Percentiles rank a stretch among this genome's conserved stretches.
Evolutionary conservation across 2,329 filamentous ascomycete genomes (phyloP).

Genomic region (Cephalotrichum gorgonifer): DNA sequence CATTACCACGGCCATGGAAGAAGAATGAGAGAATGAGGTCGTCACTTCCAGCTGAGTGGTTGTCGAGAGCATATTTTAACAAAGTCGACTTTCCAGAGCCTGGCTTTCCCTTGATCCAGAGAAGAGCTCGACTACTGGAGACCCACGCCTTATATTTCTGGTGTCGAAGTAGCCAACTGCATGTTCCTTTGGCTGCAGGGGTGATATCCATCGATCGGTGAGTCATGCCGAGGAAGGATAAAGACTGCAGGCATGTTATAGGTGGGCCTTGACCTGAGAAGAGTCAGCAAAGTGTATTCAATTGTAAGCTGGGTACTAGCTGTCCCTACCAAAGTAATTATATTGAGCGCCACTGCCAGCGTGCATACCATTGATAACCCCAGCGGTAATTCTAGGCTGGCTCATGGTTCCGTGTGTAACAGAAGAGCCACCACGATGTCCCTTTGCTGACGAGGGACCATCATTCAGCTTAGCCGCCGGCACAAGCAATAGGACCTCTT

Average conservation of each 20-base stretch:
- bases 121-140: slow-evolving; percentile 8
- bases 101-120: slow-evolving; percentile 29
- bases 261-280: too few species aligned
- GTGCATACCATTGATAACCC: too few species aligned
- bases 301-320: too few species aligned
- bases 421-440: too few species aligned
- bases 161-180: slow-evolving; percentile 19
- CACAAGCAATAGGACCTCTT: slow-evolving; percentile 13
- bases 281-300: too few species aligned
- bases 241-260: slow-evolving; percentile 19
- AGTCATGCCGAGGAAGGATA: slow-evolving; percentile 19
- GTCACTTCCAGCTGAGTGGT: slow-evolving; percentile 7
- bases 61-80: slow-evolving; percentile 21
- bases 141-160: slow-evolving; percentile 14
- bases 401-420: too few species aligned
- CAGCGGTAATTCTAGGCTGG: too few species aligned
- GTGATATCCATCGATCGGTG: slow-evolving; percentile 15
- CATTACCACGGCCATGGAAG: slow-evolving; percentile 13
- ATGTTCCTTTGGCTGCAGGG: slow-evolving; percentile 15
- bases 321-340: too few species aligned
- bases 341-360: too few species aligned
- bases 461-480: too few species aligned
- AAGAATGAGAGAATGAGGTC: slow-evolving; percentile 19
- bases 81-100: slow-evolving; percentile 29
- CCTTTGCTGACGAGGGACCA: too few species aligned